Evolutionary conservation across 352 stramenopile species (phyloP), one percentile per base, ranked within the genome.

Genomic region (Thalassiosira livingstoniorum): DNA sequence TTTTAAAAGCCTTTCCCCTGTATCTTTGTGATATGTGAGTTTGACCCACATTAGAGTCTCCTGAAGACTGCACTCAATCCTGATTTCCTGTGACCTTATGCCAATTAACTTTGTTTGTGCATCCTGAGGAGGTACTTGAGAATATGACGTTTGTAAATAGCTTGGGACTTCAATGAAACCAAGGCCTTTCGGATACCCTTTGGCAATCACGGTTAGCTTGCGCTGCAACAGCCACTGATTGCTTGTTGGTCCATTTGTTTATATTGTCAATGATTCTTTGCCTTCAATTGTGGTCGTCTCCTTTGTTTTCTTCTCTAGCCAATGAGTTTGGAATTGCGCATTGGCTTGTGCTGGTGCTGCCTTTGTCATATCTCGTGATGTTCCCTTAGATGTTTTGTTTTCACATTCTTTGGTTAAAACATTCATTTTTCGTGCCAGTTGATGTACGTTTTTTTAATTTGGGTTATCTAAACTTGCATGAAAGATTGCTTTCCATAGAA

Each of bases 271-370:
- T 23, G 62, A 53, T 2, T 51, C 15, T 62, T 71, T 42, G 1
- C 70, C 70, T 4, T 37, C 31, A 5, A 58, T 58, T 37, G 42
- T 21, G 21, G 70, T 31, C 13, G 45, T 63, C 31, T 78, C 32
- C 15, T 78, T 57, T 34, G 70, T 42, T 29, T 64, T 71, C 25
- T 63, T 3, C 32, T 78, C 70, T 23, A 78, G 42, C 70, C 70
- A 78, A 25, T 78, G 42, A 27, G 71, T 78, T 2, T 58, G 15
- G 3, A 60, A n/a, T 37, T 23, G 4, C 25, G 35, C 25, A 18
- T 4, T 11, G 27, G 35, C 25, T 35, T 78, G 62, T 47, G 70
- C 57, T 7, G n/a, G 27, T 32, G 29, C 11, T 13, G 25, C 27
- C 13, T 54, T 29, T 4, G 13, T 37, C 1, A 71, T 23, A 2